Evolutionary conservation across 257 asterid species (phyloP).

Genomic region (Solanum rostratum): DNA sequence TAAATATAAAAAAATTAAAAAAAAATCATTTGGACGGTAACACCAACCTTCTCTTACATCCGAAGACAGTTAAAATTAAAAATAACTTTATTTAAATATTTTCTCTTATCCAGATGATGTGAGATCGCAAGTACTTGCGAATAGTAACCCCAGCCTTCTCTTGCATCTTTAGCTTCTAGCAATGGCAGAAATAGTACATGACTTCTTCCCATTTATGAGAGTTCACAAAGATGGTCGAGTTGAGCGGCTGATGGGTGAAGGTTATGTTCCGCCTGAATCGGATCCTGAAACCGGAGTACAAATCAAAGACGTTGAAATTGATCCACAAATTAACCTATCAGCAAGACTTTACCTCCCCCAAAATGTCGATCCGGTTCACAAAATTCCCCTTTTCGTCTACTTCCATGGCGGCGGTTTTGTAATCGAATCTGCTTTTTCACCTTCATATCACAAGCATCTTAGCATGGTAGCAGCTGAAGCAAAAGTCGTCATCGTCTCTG

Average conservation of each 20-base stretch:
- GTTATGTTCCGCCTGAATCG: conserved; percentile 11
- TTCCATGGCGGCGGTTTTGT: conserved; percentile 59
- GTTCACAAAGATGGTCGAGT: conserved; percentile 35
- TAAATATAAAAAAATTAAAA: too few relatives aligned
- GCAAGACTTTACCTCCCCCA: conserved; percentile 41
- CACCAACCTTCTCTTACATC: too few relatives aligned
- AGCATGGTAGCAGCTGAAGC: conserved; percentile 30
- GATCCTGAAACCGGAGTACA: conserved; percentile 37
- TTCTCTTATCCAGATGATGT: too few relatives aligned
- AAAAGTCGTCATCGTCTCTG: conserved; percentile 29
- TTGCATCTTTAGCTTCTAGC: background rate
- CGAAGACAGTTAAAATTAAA: too few relatives aligned
- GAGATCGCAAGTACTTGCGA: background rate
- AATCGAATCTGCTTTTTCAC: conserved; percentile 30
- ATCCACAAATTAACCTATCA: conserved; percentile 11
- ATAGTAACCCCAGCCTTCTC: background rate
- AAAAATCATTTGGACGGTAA: too few relatives aligned
- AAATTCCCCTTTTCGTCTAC: conserved; percentile 45
- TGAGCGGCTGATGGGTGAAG: conserved; percentile 11
- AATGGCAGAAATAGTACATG: conserved; percentile 24
- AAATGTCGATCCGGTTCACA: conserved; percentile 1
- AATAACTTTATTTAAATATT: too few relatives aligned
- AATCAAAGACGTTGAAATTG: conserved; percentile 35
- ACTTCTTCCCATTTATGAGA: conserved; percentile 25
- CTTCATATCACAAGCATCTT: conserved; percentile 20